Base-by-base conservation (phyloP, 2,329 filamentous ascomycete species). In the Scorias spongiosa region DNA sequence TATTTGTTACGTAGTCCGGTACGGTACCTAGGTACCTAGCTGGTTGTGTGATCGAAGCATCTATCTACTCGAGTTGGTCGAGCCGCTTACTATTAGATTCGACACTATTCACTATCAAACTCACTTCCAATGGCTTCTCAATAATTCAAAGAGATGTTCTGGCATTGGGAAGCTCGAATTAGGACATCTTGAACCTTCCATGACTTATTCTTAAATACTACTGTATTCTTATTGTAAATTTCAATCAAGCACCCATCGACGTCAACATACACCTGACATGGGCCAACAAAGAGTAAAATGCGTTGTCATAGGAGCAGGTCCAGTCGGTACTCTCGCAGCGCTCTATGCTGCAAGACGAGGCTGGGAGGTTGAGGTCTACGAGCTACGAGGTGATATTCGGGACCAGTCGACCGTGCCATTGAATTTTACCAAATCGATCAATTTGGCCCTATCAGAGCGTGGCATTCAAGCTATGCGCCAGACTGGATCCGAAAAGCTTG, bases 401-500 rank as follows among this genome's bases (percentile, higher is more conserved):
- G 80, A 93, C 60, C 80, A 83, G 2, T 74, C 77, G 2, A 94
- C 84, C 1, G 78, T 80, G 28, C 88, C 89, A 2, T 71, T 96
- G 48, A 95, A 95, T 64, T 95, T 95, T 59, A 93, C 88, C 48
- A 93, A 87, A 62, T 96, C 91, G n/a, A 98, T 98, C 69, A 98
- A 98, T 59, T 68, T 98, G 44, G 89, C 91, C 17, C 71, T 98
- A 1, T 96, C 91, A 0, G 88, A 96, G 61, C 79, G 91, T 46
- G 91, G 91, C 29, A 88, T 96, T 61, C 84, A 91, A 61, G 84
- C 89, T 17, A 80, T 98, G 65, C 75, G 76, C 42, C 70, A 83
- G 53, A 77, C 84, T 1, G 75, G 77, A 20, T 74, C 79, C 29
- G 66, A 76, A 2, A 72, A 70, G 2, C 72, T 96, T 30, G 68